Percentiles rank a stretch among this genome's conserved stretches.
phyloP scores from a whole-genome alignment of 176 grass and related monocot species.

The Stipa capillata region DNA sequence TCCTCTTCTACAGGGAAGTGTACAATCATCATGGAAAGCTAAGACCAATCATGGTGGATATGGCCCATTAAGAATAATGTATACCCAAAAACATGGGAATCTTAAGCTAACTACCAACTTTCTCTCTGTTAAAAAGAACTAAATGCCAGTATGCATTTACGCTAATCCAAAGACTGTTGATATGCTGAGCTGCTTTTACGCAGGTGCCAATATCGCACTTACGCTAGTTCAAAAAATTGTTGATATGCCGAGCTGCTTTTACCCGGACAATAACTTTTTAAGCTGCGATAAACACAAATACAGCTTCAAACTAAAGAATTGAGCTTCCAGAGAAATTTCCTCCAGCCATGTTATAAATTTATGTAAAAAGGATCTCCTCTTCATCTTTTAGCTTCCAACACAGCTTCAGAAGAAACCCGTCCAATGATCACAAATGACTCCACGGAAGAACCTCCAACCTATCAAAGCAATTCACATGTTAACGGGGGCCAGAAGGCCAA shows the following conservation, averaged over 20 bases:
- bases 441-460: constrained; percentile 59
- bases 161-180: too few species aligned
- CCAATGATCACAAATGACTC: constrained; percentile 74
- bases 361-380: constrained; percentile 22
- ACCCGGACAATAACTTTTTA: constrained; percentile 32
- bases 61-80: neutral
- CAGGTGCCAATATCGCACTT: neutral
- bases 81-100: constrained; percentile 17
- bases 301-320: constrained; percentile 44
- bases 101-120: neutral
- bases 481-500: neutral
- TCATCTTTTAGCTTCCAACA: constrained; percentile 61
- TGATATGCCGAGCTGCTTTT: neutral
- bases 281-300: constrained; percentile 31
- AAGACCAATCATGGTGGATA: neutral
- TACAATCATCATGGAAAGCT: neutral
- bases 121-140: neutral
- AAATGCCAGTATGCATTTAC: too few species aligned
- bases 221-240: neutral
- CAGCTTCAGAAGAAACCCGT: constrained; percentile 64
- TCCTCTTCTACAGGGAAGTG: neutral
- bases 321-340: constrained; percentile 54
- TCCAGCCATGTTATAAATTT: constrained; percentile 49
- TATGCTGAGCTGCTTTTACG: too few species aligned
- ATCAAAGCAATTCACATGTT: constrained; percentile 16